Base-by-base conservation (phyloP, 202 grass and related monocot species). In the Hordeum pubiflorum region DNA sequence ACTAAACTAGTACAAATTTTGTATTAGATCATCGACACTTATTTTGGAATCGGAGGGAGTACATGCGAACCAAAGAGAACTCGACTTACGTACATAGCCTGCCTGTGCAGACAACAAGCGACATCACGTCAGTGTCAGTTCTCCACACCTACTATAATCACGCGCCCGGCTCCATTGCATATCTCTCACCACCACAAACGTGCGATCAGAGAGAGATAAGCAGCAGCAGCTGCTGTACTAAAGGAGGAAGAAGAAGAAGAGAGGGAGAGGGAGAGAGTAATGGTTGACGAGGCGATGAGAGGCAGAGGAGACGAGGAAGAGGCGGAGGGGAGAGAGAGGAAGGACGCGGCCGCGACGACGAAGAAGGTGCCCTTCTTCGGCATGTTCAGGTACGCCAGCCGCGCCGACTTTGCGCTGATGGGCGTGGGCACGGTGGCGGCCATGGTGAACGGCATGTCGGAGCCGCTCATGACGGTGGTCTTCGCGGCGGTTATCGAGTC, bases 381-480 rank as follows among this genome's bases (percentile, higher is more conserved):
- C 44, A 81, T 94, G 65, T 88, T 91, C 61, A 64, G 74, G 77
- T 86, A 81, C 27, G 86, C 86, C 13, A 79, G 78, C 40, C 46
- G 74, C 32, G 5, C 29, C 9, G 92, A 94, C 73, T 14, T 75
- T 17, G 58, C 32, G 48, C 81, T 94, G 10, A 83, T 91, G 89
- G 72, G 18, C 3, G 71, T 89, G n/a, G 92, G 92, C 50, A 75
- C 79, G 56, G 75, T 24, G 59, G 87, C 84, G 52, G 92, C 92
- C 48, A 60, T 86, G 78, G 89, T 76, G 10, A 88, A 94, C 72
- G 92, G 92, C 69, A 74, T 94, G 81, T 62, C 84, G 7, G 78
- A 91, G 74, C 92, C 92, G 39, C 36, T 91, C 73, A 89, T 87
- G 89, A 87, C 89, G 4, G 29, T 94, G 56, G 44, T 94, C 41